Conservation (phyloP, 768 basidiomycete species). For the Holtermanniella nyarrowii region DNA sequence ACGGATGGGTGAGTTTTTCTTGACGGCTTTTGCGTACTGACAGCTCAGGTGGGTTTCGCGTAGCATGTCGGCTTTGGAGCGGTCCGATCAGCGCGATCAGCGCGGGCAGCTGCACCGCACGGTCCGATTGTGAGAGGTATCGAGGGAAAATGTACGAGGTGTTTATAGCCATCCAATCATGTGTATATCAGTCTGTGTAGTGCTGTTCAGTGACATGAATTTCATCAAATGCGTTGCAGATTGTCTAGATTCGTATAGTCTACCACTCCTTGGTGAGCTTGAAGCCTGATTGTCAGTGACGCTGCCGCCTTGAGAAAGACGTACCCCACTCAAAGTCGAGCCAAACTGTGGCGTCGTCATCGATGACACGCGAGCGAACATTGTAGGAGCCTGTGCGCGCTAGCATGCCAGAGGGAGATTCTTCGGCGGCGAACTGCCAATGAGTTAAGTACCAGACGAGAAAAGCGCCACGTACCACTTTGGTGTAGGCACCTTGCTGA, state of each 20-base stretch:
- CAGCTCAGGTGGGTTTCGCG: constrained; percentile 18
- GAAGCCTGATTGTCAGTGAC: constrained; percentile 45
- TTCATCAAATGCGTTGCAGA: no score
- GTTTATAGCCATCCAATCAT: no score
- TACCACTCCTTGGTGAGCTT: constrained; percentile 90
- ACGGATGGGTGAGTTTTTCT: constrained; percentile 24
- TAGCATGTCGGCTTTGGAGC: constrained; percentile 20
- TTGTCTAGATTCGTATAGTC: no score
- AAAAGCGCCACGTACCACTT: constrained; percentile 47
- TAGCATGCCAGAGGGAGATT: constrained; percentile 61
- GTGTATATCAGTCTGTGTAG: no score
- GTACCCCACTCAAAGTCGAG: constrained; percentile 66
- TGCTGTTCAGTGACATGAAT: no score
- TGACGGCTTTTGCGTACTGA: neutral
- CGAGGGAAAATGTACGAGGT: no score
- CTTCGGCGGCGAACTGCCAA: constrained; percentile 37
- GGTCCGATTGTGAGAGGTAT: no score
- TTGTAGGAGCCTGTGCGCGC: constrained; percentile 70
- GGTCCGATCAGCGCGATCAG: constrained; percentile 7
- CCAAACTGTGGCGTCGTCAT: constrained; percentile 75
- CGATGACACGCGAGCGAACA: constrained; percentile 71
- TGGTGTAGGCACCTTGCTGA: constrained; percentile 56
- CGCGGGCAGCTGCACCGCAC: no score
- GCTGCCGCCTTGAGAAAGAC: constrained; percentile 7
- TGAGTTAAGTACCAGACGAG: constrained; percentile 40